A percentile compares a stretch with the other conserved stretches of the same genome.
These are phyloP conservation scores for Aspergillus oerlinghausenensis DNA, from an alignment of 2,329 filamentous ascomycete genomes.

Conservation along the genomic window DNA sequence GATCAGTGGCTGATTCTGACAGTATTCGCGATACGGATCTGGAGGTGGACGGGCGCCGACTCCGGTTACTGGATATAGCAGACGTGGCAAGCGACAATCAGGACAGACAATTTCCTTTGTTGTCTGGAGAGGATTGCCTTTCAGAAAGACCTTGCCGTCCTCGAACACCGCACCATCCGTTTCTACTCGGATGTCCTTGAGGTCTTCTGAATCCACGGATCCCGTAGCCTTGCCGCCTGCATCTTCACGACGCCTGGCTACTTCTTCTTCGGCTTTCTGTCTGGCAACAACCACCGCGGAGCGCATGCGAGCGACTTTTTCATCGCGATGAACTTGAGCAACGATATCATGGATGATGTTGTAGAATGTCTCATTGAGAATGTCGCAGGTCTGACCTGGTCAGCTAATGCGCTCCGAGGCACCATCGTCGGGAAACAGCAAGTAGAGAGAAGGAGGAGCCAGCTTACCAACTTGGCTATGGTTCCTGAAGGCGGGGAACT, in stretches of 20 bases:
- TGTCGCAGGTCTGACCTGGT: slow-evolving; percentile 36
- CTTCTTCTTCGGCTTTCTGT: slow-evolving; percentile 42
- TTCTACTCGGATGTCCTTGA: slow-evolving; percentile 38
- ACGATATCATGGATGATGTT: slow-evolving; percentile 59
- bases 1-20: slow-evolving; percentile 56
- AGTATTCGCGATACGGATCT: slow-evolving; percentile 53
- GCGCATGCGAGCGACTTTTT: slow-evolving; percentile 58
- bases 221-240: slow-evolving; percentile 28
- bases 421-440: slow-evolving; percentile 3
- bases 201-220: slow-evolving; percentile 31
- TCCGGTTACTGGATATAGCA: slow-evolving; percentile 54
- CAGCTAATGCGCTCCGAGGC: slow-evolving; percentile 6
- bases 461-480: slow-evolving; percentile 39
- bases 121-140: slow-evolving; percentile 55
- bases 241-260: slow-evolving; percentile 26
- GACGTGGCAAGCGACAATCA: slow-evolving; percentile 56
- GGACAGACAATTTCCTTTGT: slow-evolving; percentile 57
- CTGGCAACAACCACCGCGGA: slow-evolving; percentile 42
- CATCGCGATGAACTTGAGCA: slow-evolving; percentile 54
- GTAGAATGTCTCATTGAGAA: slow-evolving; percentile 55
- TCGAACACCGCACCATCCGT: slow-evolving; percentile 51
- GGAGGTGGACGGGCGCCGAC: slow-evolving; percentile 45
- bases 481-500: slow-evolving; percentile 33
- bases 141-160: slow-evolving; percentile 50
- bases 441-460: background rate